These are phyloP conservation scores for Cajanus cajan DNA, from an alignment of 306 rosid genomes.

Conservation along the genomic window DNA sequence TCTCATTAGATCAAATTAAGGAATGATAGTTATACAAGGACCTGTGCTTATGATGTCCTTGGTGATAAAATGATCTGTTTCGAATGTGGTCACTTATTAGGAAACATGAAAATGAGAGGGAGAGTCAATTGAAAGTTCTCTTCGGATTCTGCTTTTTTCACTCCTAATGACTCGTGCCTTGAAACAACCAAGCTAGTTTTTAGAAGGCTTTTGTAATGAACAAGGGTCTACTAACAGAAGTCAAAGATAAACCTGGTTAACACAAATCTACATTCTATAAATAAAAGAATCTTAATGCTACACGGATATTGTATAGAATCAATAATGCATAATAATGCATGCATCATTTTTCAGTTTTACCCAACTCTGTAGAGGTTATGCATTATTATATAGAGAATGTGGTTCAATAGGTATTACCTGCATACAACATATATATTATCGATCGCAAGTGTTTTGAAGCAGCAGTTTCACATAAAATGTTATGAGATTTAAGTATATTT, in stretches of 20 bases:
- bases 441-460: too few species aligned
- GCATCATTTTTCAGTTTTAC: not conserved
- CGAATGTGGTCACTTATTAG: not conserved
- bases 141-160: not conserved
- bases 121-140: not conserved
- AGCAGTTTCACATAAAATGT: too few species aligned
- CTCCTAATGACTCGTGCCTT: not conserved
- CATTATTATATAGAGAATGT: not conserved
- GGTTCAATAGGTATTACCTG: not conserved
- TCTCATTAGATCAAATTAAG: not conserved
- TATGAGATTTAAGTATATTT: too few species aligned
- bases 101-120: not conserved
- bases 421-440: too few species aligned
- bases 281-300: not conserved
- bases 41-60: not conserved
- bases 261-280: not conserved
- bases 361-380: too few species aligned
- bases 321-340: not conserved
- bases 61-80: not conserved
- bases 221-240: not conserved
- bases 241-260: not conserved
- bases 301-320: not conserved
- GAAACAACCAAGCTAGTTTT: not conserved
- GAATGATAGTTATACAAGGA: not conserved
- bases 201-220: not conserved